Base-by-base conservation (phyloP, 768 basidiomycete species). In the Tricholoma saponaceum region DNA sequence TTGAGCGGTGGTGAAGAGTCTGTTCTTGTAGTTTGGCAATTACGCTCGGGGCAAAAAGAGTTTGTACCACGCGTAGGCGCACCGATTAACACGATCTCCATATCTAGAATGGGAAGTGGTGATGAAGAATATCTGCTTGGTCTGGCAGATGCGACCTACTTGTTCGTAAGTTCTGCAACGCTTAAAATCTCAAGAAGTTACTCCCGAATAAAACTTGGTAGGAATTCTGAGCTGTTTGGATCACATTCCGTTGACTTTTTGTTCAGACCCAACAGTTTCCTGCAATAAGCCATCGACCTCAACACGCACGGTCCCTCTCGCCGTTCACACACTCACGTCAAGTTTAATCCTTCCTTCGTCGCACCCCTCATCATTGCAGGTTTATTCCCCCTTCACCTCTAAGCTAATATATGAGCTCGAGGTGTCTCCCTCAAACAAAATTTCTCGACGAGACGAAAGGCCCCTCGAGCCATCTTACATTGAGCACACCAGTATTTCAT, bases 21-120 rank as follows among this genome's bases (percentile, higher is more conserved):
- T 30, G 96, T 98, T 9, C 72, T 99, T n/a, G 95, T 98, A 37
- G 88, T 96, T 58, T 99, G 97, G 97, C 93, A 97, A 67, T 70
- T 99, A 41, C 87, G 92, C 61, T 85, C 88, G 0, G 90, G 91
- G 4, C 90, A 86, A 70, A 88, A 86, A 68, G 95, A 97, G 69
- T 98, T 92, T 67, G 83, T 98, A 1, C 95, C 97, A 30, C 85
- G 97, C 52, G 79, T 98, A 10, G 95, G 96, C 16, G 87, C 93
- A 3, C 86, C 94, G 4, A 90, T 98, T 54, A 81, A 79, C 64
- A 85, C 83, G 33, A 77, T 95, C 32, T 79, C 85, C 3, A 74
- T 90, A 43, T 80, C 79, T 6, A 82, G 76, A 53, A 67, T 71
- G n/a, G 67, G 63, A 1, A 77, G 69, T 49, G 74, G 73, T 12